Evolutionary conservation across 2,329 filamentous ascomycete genomes (phyloP).

Genomic region (Pseudocercospora eumusae): DNA sequence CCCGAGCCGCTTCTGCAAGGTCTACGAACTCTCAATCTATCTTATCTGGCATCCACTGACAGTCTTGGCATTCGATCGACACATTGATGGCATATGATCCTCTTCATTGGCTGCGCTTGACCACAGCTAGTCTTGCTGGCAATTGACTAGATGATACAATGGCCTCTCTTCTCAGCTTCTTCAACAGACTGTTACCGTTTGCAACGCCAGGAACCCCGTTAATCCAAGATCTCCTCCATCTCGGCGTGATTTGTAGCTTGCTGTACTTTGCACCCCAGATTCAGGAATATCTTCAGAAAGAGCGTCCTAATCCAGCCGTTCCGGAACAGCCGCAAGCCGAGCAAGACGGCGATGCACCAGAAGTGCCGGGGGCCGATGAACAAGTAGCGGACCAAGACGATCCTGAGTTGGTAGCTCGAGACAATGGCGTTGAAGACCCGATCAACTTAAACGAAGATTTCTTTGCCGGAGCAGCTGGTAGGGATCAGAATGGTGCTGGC

Average conservation of each 20-base stretch:
- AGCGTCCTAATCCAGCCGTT: not conserved
- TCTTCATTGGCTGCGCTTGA: not conserved
- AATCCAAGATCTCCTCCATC: constrained; percentile 50
- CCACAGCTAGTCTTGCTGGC: not conserved
- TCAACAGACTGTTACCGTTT: constrained; percentile 52
- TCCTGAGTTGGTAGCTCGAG: not conserved
- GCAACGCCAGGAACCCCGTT: constrained; percentile 51
- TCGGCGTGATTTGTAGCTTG: constrained; percentile 46
- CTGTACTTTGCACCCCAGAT: constrained; percentile 53
- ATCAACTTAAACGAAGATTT: not conserved
- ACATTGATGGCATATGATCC: not conserved
- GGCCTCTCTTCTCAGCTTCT: constrained; percentile 28
- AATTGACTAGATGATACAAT: constrained; percentile 19
- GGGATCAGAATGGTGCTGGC: not conserved
- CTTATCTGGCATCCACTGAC: too few species aligned
- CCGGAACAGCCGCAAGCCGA: constrained; percentile 13
- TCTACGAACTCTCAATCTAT: too few species aligned
- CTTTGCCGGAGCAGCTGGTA: not conserved
- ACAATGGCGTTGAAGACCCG: not conserved
- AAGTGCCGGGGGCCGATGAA: not conserved
- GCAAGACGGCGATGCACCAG: not conserved
- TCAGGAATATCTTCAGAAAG: constrained; percentile 40
- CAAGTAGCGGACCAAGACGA: not conserved
- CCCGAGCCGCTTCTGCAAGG: too few species aligned
- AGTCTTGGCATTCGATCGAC: too few species aligned